Evolutionary conservation across 345 rosid species (phyloP), one percentile per base, ranked within the genome.

Genomic region (Firmiana major): DNA sequence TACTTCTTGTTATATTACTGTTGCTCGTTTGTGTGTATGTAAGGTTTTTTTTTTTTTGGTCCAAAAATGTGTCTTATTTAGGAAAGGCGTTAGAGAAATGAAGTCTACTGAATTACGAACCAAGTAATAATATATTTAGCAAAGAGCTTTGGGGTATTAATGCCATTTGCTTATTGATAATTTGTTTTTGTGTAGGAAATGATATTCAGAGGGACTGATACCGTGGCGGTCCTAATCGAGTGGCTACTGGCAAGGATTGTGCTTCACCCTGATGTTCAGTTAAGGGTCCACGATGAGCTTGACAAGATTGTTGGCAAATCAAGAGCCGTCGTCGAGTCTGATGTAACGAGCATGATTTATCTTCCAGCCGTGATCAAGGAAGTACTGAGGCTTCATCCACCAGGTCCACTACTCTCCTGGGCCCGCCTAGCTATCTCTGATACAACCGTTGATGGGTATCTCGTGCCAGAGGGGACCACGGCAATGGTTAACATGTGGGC

Each of bases 401-500:
- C 98, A 26, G 97, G 98, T 51, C 98, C 97, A 70, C 89, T 94
- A 9, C 87, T 94, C 0, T 94, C 98, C 6, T 94, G 98, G 98
- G 93, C 98, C 83, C 89, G 98, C 4, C 81, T 92, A 45, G 90
- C 98, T 75, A 89, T 86, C 80, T 82, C 90, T 4, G 94, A 92
- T 82, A 86, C 97, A 64, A 81, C 80, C n/a, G 79, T 92, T 26
- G 97, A 89, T 75, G 97, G 97, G 64, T 76, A 87, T 84, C 83
- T 82, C 86, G 92, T 94, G 86, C 97, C 98, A 1, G 38, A 43
- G n/a, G 94, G 98, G 80, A 94, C 98, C 81, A 94, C 97, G 0
- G 96, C 97, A 3, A 92, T 92, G 96, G 97, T 94, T 70, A 94
- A 94, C 83, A 94, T 94, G 98, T 94, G 98, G 98, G 98, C 98